Evolutionary conservation across 352 stramenopile genomes (phyloP).

Genomic region (Pythium volutum): DNA sequence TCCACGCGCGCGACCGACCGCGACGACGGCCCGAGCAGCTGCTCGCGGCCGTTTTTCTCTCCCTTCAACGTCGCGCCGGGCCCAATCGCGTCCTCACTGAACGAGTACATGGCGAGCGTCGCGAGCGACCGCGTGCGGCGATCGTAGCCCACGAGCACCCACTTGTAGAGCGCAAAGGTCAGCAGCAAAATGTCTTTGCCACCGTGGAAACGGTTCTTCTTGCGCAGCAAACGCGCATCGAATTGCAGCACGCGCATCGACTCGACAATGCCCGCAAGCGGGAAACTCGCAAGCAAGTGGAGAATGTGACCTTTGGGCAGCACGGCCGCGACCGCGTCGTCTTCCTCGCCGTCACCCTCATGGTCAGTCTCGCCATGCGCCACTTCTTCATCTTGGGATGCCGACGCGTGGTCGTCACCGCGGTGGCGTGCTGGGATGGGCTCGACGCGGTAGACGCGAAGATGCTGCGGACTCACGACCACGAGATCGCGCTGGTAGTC

Average conservation of each 20-base stretch:
- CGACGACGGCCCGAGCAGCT: slow-evolving; percentile 66
- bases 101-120: slow-evolving; percentile 80
- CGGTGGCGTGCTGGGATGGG: slow-evolving; percentile 32
- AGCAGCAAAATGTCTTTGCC: slow-evolving; percentile 77
- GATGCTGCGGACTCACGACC: slow-evolving; percentile 62
- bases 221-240: slow-evolving; percentile 54
- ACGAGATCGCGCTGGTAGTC: slow-evolving; percentile 71
- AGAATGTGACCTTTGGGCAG: slow-evolving; percentile 61
- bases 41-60: slow-evolving; percentile 70
- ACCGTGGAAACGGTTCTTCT: slow-evolving; percentile 68
- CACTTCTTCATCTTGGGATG: not conserved
- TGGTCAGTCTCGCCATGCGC: slow-evolving; percentile 2
- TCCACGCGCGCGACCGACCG: slow-evolving; percentile 54
- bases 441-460: slow-evolving; percentile 82
- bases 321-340: not conserved
- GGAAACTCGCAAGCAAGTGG: slow-evolving; percentile 67
- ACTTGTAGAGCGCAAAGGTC: slow-evolving; percentile 73
- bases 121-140: slow-evolving; percentile 38
- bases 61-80: slow-evolving; percentile 77
- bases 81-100: slow-evolving; percentile 76
- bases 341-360: not conserved
- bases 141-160: slow-evolving; percentile 80
- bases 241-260: slow-evolving; percentile 72
- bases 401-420: not conserved
- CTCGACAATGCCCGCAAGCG: slow-evolving; percentile 65